Evolutionary conservation across 352 stramenopile genomes (phyloP).

Genomic region (Pythium utonaiense): DNA sequence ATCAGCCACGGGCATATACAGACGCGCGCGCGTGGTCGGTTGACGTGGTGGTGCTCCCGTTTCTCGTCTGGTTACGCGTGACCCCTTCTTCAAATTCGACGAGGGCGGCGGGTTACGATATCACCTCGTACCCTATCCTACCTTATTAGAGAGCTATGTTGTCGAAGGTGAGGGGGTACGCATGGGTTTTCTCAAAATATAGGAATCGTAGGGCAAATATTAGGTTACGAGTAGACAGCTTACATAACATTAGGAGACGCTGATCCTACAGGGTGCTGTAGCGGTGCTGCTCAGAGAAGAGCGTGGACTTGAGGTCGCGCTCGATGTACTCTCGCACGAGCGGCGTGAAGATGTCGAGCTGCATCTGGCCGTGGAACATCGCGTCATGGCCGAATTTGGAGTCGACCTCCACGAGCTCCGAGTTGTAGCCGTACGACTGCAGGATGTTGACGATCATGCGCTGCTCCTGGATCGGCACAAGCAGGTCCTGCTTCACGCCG

Average conservation of each 20-base stretch:
- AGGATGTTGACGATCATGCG: conserved; percentile 75
- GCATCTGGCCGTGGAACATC: conserved; percentile 84
- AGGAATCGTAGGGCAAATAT: neutral
- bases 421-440: conserved; percentile 67
- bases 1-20: neutral
- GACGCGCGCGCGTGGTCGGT: neutral
- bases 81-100: conserved; percentile 25
- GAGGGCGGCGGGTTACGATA: neutral
- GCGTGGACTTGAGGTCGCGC: conserved; percentile 42
- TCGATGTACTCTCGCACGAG: conserved; percentile 71
- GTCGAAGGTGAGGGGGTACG: neutral
- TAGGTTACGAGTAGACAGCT: neutral
- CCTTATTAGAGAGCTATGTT: conserved; percentile 7
- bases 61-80: conserved; percentile 8
- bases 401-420: conserved; percentile 67
- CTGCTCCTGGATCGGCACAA: conserved; percentile 84
- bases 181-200: neutral
- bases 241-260: conserved; percentile 12
- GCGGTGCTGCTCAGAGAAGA: conserved; percentile 69
- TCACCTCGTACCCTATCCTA: neutral
- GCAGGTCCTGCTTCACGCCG: conserved; percentile 79
- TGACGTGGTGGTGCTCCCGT: neutral
- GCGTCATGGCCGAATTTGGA: conserved; percentile 86
- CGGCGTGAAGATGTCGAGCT: conserved; percentile 69
- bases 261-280: conserved; percentile 64